These are phyloP conservation scores for Ogataea hybrid DNA, from an alignment of 1,139 yeast genomes.

Conservation along the genomic window DNA sequence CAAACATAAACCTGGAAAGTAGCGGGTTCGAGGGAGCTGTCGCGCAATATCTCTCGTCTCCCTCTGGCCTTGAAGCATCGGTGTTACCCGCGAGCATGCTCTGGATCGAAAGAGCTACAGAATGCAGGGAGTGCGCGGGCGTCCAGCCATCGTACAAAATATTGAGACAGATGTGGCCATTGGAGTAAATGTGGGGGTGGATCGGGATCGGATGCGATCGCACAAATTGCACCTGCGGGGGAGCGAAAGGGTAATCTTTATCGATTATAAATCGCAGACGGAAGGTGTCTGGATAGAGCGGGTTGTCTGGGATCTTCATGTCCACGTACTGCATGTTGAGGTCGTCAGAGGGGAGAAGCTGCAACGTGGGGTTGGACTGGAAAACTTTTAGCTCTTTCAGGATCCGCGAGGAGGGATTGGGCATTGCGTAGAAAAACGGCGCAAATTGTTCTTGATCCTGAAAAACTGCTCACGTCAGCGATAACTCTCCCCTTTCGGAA, in stretches of 20 bases:
- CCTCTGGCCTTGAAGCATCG: slow-evolving; percentile 49
- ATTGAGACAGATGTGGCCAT: slow-evolving; percentile 72
- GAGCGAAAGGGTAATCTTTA: slow-evolving; percentile 57
- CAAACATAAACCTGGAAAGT: slow-evolving; percentile 46
- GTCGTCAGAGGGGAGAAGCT: slow-evolving; percentile 26
- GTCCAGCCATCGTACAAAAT: slow-evolving; percentile 70
- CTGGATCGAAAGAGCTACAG: slow-evolving; percentile 58
- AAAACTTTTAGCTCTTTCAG: slow-evolving; percentile 20
- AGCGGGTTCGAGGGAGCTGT: slow-evolving; percentile 60
- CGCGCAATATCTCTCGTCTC: slow-evolving; percentile 46
- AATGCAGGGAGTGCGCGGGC: slow-evolving; percentile 60
- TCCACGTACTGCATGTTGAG: slow-evolving; percentile 34
- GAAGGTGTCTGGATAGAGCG: slow-evolving; percentile 37
- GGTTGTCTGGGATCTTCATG: slow-evolving; percentile 33
- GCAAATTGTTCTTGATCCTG: background rate
- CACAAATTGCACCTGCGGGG: slow-evolving; percentile 60
- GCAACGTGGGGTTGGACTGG: slow-evolving; percentile 14
- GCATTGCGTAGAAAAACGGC: slow-evolving; percentile 1
- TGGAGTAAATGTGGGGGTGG: slow-evolving; percentile 72
- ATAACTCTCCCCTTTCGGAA: too few species aligned
- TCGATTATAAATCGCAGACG: slow-evolving; percentile 43
- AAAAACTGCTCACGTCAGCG: background rate
- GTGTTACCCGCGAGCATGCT: slow-evolving; percentile 59
- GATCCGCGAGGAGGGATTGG: slow-evolving; percentile 12
- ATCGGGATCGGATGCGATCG: slow-evolving; percentile 43